phyloP scores from a whole-genome alignment of 371 early-diverging fungal species.

The Choanephora cucurbitarum region DNA sequence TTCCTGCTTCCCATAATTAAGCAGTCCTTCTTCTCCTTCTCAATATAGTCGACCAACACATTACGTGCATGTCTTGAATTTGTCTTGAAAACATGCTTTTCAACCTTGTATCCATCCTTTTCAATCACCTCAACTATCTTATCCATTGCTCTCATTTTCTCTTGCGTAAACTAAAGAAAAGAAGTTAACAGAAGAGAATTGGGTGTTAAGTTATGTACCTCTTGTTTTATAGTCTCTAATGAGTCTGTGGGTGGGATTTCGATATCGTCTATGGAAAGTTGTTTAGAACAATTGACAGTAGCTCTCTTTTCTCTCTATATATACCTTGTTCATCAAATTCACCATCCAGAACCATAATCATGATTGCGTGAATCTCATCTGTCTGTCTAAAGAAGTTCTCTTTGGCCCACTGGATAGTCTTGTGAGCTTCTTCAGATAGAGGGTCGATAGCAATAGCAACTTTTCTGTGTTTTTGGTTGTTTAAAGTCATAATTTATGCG shows the following conservation, averaged over 20 bases:
- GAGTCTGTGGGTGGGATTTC: slow-evolving; percentile 24
- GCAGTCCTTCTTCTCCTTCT: slow-evolving; percentile 35
- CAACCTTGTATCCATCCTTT: slow-evolving; percentile 14
- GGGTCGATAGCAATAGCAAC: slow-evolving; percentile 51
- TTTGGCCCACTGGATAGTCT: slow-evolving; percentile 48
- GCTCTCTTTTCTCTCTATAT: neutral
- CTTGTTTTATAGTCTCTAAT: slow-evolving; percentile 27
- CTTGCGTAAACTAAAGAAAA: slow-evolving; percentile 17
- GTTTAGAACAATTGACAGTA: neutral
- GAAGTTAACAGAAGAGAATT: neutral
- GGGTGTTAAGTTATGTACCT: slow-evolving; percentile 32
- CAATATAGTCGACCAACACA: slow-evolving; percentile 42
- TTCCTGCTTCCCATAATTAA: slow-evolving; percentile 53
- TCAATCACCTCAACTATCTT: slow-evolving; percentile 14
- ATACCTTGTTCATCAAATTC: slow-evolving; percentile 46
- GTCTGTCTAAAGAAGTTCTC: slow-evolving; percentile 39
- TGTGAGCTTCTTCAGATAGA: slow-evolving; percentile 32
- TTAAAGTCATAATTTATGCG: neutral
- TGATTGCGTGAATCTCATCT: slow-evolving; percentile 46
- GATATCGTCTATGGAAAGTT: slow-evolving; percentile 8
- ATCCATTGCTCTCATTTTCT: slow-evolving; percentile 24
- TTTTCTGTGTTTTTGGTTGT: slow-evolving; percentile 23
- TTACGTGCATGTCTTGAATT: slow-evolving; percentile 30
- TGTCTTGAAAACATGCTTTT: slow-evolving; percentile 33
- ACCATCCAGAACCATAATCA: slow-evolving; percentile 37